Base-by-base conservation (phyloP, 176 grass and related monocot species). In the Leersia perrieri region DNA sequence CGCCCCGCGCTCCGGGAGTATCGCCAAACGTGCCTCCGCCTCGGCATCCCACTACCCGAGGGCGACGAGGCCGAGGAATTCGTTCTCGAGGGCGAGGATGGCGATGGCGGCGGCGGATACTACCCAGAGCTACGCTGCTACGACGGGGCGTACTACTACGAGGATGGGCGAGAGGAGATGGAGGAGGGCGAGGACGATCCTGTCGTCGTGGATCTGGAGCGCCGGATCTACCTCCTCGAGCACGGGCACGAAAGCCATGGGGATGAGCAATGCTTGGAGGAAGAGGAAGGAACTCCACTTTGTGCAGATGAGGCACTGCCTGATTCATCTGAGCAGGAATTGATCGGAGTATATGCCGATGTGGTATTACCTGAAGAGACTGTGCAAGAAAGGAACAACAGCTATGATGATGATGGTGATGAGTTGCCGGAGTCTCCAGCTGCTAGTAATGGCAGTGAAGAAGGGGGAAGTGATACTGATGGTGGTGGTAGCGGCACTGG, bases 1-100 rank as follows among this genome's bases (percentile, higher is more conserved):
- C 84, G 84, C 30, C 51, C 75, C 41, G 84, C 80, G 79, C 78
- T 99, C 62, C 83, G 87, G 26, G 78, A 75, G 44, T 99, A 91
- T 68, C 66, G 69, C 1, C 67, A 63, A 63, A 85, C 78, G 57
- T 92, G 89, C 80, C 14, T 90, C 60, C 88, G 78, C 74, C 84
- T 86, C 38, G 93, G 89, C 45, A 79, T 99, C 75, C 60, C 82
- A 13, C 85, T 88, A 7, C 78, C 85, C 10, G 97, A 93, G 74
- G 81, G 74, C 9, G 81, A 91, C 34, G 62, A 66, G 13, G 86
- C 35, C 57, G 33, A 68, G n/a, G 69, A 81, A 0, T 67, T 78
- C 18, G 31, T 81, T 31, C 79, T 77, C 66, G 64, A 89, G 70
- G 82, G 60, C 3, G 88, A 90, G 23, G 83, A 69, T 5, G 41